Percentiles rank a stretch among this genome's conserved stretches.
These are phyloP conservation scores for Citrus medica DNA, from an alignment of 345 rosid species.

Conservation along the genomic window DNA sequence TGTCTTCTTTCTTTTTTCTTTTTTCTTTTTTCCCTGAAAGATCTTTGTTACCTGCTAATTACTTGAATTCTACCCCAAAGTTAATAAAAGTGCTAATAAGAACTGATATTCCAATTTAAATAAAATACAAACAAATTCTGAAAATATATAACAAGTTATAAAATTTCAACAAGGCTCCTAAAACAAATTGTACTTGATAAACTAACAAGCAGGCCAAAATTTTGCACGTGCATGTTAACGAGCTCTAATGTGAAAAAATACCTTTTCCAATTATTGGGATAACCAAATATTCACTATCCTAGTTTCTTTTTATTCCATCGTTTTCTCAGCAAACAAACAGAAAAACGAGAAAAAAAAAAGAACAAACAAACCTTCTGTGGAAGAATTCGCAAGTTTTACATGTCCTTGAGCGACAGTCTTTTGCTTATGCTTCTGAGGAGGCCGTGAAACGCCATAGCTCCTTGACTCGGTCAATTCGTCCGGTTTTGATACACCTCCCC, in stretches of 20 bases:
- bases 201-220: not conserved
- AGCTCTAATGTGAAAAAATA: not conserved
- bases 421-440: constrained; percentile 42
- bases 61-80: not conserved
- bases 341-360: not conserved
- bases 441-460: constrained; percentile 30
- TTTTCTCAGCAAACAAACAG: not conserved
- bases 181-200: not conserved
- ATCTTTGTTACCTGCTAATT: not conserved
- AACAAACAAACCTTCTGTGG: constrained; percentile 36
- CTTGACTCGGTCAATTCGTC: constrained; percentile 35
- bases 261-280: not conserved
- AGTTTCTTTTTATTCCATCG: not conserved
- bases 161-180: not conserved
- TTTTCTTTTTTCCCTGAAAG: too few species aligned
- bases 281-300: not conserved
- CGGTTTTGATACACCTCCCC: constrained; percentile 35
- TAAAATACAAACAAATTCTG: not conserved
- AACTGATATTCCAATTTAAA: not conserved
- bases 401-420: constrained; percentile 34
- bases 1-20: not conserved
- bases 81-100: not conserved
- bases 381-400: constrained; percentile 21
- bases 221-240: not conserved
- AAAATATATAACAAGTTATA: not conserved